Conservation (phyloP, 2,329 filamentous ascomycete species). For the Aspergillus pseudoterreus region DNA sequence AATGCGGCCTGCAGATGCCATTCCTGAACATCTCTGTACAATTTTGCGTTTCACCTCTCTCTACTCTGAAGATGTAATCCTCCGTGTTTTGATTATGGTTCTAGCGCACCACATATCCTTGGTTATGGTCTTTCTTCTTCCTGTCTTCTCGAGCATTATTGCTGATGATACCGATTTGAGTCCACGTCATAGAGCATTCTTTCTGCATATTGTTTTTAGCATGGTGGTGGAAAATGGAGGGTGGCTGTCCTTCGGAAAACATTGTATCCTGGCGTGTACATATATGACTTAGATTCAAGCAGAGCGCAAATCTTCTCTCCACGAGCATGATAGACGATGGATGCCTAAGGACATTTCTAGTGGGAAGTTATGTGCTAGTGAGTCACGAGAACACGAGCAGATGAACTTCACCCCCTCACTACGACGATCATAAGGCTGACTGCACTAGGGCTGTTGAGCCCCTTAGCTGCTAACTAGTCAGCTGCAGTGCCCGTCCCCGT, state of each 20-base stretch:
- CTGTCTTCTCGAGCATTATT: not conserved
- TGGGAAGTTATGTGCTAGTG: not conserved
- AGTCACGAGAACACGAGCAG: not conserved
- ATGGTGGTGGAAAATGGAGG: constrained; percentile 2
- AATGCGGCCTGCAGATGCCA: not conserved
- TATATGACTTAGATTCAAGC: not conserved
- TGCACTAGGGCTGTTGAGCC: constrained; percentile 3
- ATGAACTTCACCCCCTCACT: not conserved
- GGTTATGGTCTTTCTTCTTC: constrained; percentile 1
- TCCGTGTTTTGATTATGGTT: not conserved
- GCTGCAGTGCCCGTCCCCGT: constrained; percentile 9
- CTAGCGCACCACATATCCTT: not conserved
- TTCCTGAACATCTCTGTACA: not conserved
- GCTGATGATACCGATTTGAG: constrained; percentile 7
- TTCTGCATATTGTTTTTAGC: not conserved
- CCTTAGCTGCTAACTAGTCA: constrained; percentile 8
- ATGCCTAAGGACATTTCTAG: not conserved
- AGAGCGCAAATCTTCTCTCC: not conserved
- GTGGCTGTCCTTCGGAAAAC: constrained; percentile 6
- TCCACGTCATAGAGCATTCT: constrained; percentile 13
- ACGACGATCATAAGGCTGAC: constrained; percentile 8
- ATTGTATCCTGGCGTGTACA: not conserved
- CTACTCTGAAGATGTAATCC: not conserved
- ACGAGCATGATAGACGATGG: not conserved
- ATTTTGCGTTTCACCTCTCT: not conserved